Evolutionary conservation across 805 yeast genomes (phyloP).

Genomic region (Saccharomycopsis fodiens): DNA sequence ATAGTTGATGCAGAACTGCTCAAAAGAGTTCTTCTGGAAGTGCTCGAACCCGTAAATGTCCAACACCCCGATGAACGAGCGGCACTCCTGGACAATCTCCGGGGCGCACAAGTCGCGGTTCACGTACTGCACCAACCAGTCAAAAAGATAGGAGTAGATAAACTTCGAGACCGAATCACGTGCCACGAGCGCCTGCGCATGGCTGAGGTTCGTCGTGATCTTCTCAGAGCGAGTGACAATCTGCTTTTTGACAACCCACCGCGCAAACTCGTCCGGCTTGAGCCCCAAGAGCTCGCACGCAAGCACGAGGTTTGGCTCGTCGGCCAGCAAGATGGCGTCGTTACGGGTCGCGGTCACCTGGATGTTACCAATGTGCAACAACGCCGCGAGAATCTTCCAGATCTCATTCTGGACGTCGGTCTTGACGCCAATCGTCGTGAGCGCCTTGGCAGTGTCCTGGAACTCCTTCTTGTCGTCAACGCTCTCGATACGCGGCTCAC

Average conservation of each 20-base stretch:
- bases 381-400: constrained; percentile 76
- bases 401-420: constrained; percentile 53
- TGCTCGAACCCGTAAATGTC: constrained; percentile 98
- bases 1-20: constrained; percentile 91
- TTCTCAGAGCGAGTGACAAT: constrained; percentile 89
- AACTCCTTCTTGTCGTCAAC: constrained; percentile 82
- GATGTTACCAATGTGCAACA: constrained; percentile 89
- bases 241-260: constrained; percentile 91
- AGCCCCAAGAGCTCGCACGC: constrained; percentile 83
- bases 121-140: constrained; percentile 86
- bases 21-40: constrained; percentile 88
- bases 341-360: constrained; percentile 77
- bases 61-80: constrained; percentile 86
- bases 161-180: constrained; percentile 96
- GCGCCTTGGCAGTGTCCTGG: constrained; percentile 65
- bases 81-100: constrained; percentile 48
- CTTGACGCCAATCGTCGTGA: constrained; percentile 69
- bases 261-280: constrained; percentile 64
- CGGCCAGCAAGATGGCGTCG: constrained; percentile 73
- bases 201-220: constrained; percentile 74
- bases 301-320: constrained; percentile 75
- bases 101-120: constrained; percentile 77
- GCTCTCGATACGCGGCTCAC: constrained; percentile 57
- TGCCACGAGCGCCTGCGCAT: constrained; percentile 80
- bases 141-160: constrained; percentile 85